These are phyloP conservation scores for Alternaria sp. DNA, from an alignment of 2,329 filamentous ascomycete species.

Conservation along the genomic window DNA sequence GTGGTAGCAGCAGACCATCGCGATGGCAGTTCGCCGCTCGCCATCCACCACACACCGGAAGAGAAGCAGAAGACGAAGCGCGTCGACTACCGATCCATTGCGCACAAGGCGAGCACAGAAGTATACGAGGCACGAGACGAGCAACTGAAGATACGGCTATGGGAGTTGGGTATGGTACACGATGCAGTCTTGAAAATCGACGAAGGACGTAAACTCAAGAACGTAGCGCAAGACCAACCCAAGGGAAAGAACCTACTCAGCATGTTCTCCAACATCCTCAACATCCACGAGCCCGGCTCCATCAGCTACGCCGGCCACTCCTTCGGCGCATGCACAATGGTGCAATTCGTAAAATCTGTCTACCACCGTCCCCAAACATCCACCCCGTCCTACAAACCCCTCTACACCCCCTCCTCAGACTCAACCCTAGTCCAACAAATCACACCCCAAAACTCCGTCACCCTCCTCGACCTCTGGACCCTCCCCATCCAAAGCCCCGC, in stretches of 20 bases:
- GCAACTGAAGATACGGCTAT: slow-evolving; percentile 76
- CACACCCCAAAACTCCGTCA: slow-evolving; percentile 67
- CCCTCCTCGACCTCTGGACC: slow-evolving; percentile 83
- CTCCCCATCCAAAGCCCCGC: slow-evolving; percentile 70
- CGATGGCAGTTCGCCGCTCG: slow-evolving; percentile 79
- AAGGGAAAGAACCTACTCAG: slow-evolving; percentile 56
- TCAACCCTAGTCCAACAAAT: slow-evolving; percentile 70
- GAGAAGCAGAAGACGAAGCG: slow-evolving; percentile 48
- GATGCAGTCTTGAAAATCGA: slow-evolving; percentile 73
- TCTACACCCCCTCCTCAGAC: slow-evolving; percentile 65
- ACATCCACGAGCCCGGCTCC: slow-evolving; percentile 73
- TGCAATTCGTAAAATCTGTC: slow-evolving; percentile 79
- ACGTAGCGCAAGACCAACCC: slow-evolving; percentile 52
- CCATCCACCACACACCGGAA: slow-evolving; percentile 68
- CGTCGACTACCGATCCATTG: slow-evolving; percentile 54
- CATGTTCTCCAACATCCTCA: slow-evolving; percentile 66
- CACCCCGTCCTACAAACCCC: slow-evolving; percentile 56
- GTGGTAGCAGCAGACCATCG: slow-evolving; percentile 84
- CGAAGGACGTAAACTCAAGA: slow-evolving; percentile 54
- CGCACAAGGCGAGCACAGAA: slow-evolving; percentile 69
- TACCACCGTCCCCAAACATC: slow-evolving; percentile 65
- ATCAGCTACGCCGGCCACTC: slow-evolving; percentile 81
- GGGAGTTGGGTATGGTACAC: slow-evolving; percentile 77
- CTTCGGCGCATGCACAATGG: slow-evolving; percentile 76
- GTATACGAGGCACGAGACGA: slow-evolving; percentile 71